Base-by-base conservation (phyloP, 345 rosid species). In the Murraya paniculata region DNA sequence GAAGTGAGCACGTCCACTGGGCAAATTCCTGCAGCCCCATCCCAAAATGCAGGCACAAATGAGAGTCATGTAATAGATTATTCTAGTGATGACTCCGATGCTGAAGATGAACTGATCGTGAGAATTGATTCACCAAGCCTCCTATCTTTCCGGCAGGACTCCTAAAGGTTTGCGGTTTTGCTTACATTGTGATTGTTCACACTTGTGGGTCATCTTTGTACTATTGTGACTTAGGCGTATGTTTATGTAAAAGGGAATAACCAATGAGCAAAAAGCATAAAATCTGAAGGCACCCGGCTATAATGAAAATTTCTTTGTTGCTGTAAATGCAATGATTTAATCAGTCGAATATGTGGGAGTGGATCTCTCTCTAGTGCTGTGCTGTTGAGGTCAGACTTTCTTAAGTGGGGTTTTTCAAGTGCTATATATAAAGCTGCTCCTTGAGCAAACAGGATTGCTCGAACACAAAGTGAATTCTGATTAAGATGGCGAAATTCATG, bases 91-190 rank as follows among this genome's bases (percentile, higher is more conserved):
- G 97, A 91, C 38, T 91, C 91, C 1, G 84, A 77, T 24, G 80
- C 73, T 9, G 92, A 90, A 69, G 89, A 93, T 36, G 98, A 91
- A 73, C 73, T 84, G 56, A 71, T 89, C 1, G 88, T 90, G 68
- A 86, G 90, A 72, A 91, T 96, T 2, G 97, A 94, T 88, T 94
- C 99, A 0, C 98, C 97, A 0, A 94, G 95, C 79, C 78, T 58
- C 25, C 90, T 94, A 38, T 89, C 94, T 55, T 96, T 92, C 79
- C 86, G 38, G 24, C 84, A 83, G 19, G 84, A 79, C 74, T 70
- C 89, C 25, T 86, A 79, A 84, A 74, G 61, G 7, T 18, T 18
- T 18, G 57, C 0, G 19, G 58, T 69, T 66, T 30, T 45, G 66
- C 31, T 50, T 60, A 21, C 14, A n/a, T 13, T 22, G 48, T 57